Evolutionary conservation across 768 basidiomycete species (phyloP), one percentile per base, ranked within the genome.

Genomic region (Dioszegia crocea): DNA sequence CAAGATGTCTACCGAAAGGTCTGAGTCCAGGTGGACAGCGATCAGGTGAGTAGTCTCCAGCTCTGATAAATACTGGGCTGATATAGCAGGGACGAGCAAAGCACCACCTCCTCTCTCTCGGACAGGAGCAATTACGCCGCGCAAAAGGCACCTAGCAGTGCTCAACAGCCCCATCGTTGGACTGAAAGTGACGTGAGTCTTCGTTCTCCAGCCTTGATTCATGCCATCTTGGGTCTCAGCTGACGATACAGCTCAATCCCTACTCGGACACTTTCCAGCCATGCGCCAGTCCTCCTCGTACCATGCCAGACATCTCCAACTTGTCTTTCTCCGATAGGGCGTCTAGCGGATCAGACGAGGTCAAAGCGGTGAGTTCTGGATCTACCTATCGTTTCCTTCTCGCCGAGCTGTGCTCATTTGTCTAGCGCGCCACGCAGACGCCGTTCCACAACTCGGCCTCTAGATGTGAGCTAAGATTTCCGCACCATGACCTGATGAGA

Each of bases 201-300:
- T 21, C 31, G 8, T 60, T 46, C 41, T 54, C 36, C 58, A 33
- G 51, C 30, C 40, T 23, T 31, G 14, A 30, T 19, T 29, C 1
- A 24, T 51, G 16, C 23, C 27, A 31, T 49, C 9, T 51, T 16
- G 24, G 14, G 24, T 11, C 24, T 6, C 4, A 38, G 33, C 59
- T 55, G 3, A 60, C 19, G 21, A 1, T 12, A 10, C 36, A 60
- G 59, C 59, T 60, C 17, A 60, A 55, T 45, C 59, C 59, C 9
- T 27, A 39, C 52, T 53, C 52, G 31, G 17, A 8, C 21, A 40
- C 45, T 21, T 60, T 60, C 59, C 29, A 48, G 46, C 59, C 59
- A n/a, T 46, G 38, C 26, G 43, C 24, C 10, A 51, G 51, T 21
- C 51, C 51, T 14, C 51, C 51, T 53, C 36, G 51, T 1, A 53